A percentile compares a stretch with the other conserved stretches of the same genome.
Evolutionary conservation across 1,284 basidiomycete species (phyloP).

Genomic region (Apiotrichum gamsii): DNA sequence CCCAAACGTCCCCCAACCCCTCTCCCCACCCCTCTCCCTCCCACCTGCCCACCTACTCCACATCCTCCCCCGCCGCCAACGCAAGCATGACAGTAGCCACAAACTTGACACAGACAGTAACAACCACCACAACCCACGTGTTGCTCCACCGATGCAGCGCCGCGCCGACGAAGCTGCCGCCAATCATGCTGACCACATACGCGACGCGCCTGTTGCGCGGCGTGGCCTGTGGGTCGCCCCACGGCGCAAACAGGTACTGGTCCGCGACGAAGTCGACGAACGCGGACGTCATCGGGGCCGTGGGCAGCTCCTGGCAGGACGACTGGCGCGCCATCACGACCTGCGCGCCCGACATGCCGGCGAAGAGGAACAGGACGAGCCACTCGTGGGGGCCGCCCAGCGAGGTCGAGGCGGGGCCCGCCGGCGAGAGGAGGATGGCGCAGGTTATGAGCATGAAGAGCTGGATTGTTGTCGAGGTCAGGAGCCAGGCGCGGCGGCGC

Average conservation of each 20-base stretch:
- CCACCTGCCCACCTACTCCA: too few relatives aligned
- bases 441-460: constrained; percentile 25
- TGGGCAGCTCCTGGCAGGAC: constrained; percentile 33
- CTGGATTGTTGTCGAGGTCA: constrained; percentile 27
- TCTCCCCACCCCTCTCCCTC: too few relatives aligned
- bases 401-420: constrained; percentile 20
- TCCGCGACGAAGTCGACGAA: constrained; percentile 45
- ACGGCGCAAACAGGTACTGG: constrained; percentile 31
- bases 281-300: constrained; percentile 40
- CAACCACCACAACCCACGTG: constrained; percentile 35
- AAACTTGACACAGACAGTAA: constrained; percentile 32
- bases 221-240: constrained; percentile 22
- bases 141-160: constrained; percentile 31
- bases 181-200: constrained; percentile 38
- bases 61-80: constrained; percentile 5
- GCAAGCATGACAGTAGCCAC: constrained; percentile 20
- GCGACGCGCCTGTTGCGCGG: constrained; percentile 35
- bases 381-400: constrained; percentile 33
- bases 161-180: constrained; percentile 38
- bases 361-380: constrained; percentile 38
- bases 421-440: constrained; percentile 31
- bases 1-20: too few relatives aligned
- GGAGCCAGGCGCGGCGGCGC: constrained; percentile 35
- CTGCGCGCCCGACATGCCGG: constrained; percentile 42
- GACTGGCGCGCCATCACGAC: constrained; percentile 41